phyloP scores from a whole-genome alignment of 139 green algal genomes.

The Limnomonas spitsbergensis region DNA sequence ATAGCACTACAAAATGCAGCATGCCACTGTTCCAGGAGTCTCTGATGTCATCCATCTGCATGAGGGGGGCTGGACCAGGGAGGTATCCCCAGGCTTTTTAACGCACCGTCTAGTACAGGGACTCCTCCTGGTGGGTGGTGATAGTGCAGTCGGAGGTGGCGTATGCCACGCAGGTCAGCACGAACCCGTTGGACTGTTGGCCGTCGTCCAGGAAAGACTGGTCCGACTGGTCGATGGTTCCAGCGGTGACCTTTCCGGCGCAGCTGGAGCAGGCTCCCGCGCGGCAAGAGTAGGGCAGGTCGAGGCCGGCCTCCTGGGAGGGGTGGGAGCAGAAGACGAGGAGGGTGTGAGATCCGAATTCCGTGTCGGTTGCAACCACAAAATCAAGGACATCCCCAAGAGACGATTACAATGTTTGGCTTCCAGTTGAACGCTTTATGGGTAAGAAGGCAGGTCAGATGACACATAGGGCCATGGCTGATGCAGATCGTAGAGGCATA shows the following conservation, averaged over 20 bases:
- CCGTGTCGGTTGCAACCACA: not conserved
- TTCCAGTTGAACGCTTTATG: too few relatives aligned
- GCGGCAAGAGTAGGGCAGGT: constrained; percentile 89
- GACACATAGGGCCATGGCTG: too few relatives aligned
- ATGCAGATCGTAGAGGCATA: too few relatives aligned
- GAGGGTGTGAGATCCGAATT: not conserved
- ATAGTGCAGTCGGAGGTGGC: constrained; percentile 76
- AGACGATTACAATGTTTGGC: too few relatives aligned
- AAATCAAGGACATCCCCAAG: not conserved
- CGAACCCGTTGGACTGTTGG: constrained; percentile 81
- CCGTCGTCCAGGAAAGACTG: constrained; percentile 89
- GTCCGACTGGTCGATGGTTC: constrained; percentile 77
- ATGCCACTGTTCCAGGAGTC: too few relatives aligned
- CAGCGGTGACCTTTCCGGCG: constrained; percentile 57
- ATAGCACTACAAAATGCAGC: too few relatives aligned
- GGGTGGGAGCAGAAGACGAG: too few relatives aligned
- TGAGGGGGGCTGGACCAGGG: too few relatives aligned
- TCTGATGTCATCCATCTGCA: too few relatives aligned
- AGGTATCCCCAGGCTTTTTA: too few relatives aligned
- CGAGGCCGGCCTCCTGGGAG: constrained; percentile 62
- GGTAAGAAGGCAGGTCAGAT: too few relatives aligned
- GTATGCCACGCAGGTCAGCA: constrained; percentile 92
- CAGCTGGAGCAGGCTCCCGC: constrained; percentile 69
- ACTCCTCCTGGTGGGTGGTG: constrained; percentile 52
- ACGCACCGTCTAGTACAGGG: constrained; percentile 15